These are phyloP conservation scores for Trematosphaeria pertusa DNA, from an alignment of 2,329 filamentous ascomycete genomes.

Conservation along the genomic window DNA sequence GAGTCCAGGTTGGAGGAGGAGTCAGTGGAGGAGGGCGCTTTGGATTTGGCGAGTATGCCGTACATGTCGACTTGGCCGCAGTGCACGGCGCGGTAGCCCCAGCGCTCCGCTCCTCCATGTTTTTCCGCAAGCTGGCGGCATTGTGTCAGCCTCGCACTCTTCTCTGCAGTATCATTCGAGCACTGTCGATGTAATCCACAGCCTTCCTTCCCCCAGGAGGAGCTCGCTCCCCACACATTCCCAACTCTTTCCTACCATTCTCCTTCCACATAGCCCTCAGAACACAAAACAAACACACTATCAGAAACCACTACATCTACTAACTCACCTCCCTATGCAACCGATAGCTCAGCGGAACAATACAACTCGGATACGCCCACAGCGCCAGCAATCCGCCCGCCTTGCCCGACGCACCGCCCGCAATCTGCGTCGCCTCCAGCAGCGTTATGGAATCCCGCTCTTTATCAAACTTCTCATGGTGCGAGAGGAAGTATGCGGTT, in stretches of 20 bases:
- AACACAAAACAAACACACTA: not conserved
- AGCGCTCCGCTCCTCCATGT: slow-evolving; percentile 77
- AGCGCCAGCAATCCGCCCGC: slow-evolving; percentile 88
- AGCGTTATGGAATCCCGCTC: slow-evolving; percentile 79
- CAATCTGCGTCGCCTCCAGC: slow-evolving; percentile 84
- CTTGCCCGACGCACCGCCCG: slow-evolving; percentile 92
- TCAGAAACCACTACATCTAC: no score
- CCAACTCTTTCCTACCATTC: not conserved
- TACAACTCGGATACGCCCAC: slow-evolving; percentile 86
- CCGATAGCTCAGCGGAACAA: slow-evolving; percentile 85
- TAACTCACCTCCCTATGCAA: slow-evolving; percentile 70
- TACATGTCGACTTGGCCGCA: slow-evolving; percentile 71
- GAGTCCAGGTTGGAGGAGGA: slow-evolving; percentile 42
- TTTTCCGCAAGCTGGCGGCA: slow-evolving; percentile 83
- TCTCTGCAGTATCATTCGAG: no score
- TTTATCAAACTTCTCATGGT: slow-evolving; percentile 81
- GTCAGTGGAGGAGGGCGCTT: slow-evolving; percentile 16
- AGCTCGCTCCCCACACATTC: no score
- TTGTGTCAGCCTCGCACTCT: no score
- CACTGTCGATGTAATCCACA: no score
- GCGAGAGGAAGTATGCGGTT: slow-evolving; percentile 88
- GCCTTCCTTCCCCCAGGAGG: no score
- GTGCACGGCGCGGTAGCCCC: slow-evolving; percentile 84
- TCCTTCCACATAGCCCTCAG: not conserved
- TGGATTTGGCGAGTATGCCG: slow-evolving; percentile 47